These are phyloP conservation scores for Camellia granthamiana DNA, from an alignment of 148 eudicot genomes.

Conservation along the genomic window DNA sequence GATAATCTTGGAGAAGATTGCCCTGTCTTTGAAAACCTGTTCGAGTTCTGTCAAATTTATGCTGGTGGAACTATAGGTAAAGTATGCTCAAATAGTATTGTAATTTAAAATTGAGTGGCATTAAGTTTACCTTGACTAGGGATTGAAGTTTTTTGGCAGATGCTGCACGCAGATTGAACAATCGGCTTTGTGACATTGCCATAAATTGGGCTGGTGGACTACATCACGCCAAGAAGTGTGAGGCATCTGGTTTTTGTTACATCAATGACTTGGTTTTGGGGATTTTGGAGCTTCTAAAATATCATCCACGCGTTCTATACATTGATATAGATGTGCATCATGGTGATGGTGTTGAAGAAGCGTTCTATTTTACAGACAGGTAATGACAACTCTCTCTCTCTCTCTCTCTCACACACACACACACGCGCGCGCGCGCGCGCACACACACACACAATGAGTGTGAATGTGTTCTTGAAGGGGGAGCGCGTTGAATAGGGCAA, in stretches of 20 bases:
- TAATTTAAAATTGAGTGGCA: background rate
- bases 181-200: constrained; percentile 92
- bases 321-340: constrained; percentile 99
- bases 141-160: constrained; percentile 45
- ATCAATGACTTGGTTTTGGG: constrained; percentile 96
- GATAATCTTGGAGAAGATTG: constrained; percentile 99
- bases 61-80: constrained; percentile 99
- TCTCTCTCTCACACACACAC: background rate
- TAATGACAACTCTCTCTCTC: constrained; percentile 13
- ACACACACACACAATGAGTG: too few relatives aligned
- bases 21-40: constrained; percentile 90
- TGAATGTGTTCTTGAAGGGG: too few relatives aligned
- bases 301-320: constrained; percentile 94
- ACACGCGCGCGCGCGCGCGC: too few relatives aligned
- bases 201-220: constrained; percentile 99
- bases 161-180: constrained; percentile 96
- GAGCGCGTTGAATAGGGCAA: too few relatives aligned
- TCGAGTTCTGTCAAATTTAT: constrained; percentile 97
- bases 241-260: constrained; percentile 98
- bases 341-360: constrained; percentile 99
- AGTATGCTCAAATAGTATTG: constrained; percentile 10
- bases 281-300: constrained; percentile 94
- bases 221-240: constrained; percentile 98
- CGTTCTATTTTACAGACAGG: constrained; percentile 98
- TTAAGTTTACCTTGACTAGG: constrained; percentile 16